Percentiles rank a stretch among this genome's conserved stretches.
Evolutionary conservation across 2,329 filamentous ascomycete species (phyloP).

Genomic region (Onygena corvina): DNA sequence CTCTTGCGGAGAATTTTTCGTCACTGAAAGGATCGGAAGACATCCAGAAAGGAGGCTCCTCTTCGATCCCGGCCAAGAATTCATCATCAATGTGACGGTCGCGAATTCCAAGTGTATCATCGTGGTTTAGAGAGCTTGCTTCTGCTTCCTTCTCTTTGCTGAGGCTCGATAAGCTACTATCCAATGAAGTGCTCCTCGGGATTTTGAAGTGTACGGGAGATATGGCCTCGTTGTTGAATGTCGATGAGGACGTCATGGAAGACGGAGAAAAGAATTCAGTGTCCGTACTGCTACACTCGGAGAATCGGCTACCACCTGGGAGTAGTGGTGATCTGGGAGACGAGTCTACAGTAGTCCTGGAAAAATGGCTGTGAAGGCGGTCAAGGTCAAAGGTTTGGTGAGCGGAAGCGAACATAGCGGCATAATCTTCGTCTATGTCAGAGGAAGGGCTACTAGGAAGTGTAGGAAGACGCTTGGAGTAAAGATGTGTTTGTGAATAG

Average conservation of each 20-base stretch:
- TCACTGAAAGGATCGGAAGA: conserved; percentile 5
- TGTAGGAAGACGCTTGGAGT: conserved; percentile 33
- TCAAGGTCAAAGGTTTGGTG: conserved; percentile 22
- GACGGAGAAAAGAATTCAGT: conserved; percentile 26
- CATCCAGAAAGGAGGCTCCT: not conserved
- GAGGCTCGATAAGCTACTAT: not conserved
- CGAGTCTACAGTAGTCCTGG: conserved; percentile 26
- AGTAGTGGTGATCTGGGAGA: conserved; percentile 19
- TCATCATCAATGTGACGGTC: not conserved
- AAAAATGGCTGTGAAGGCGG: conserved; percentile 32
- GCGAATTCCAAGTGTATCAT: not conserved
- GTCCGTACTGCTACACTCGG: conserved; percentile 30
- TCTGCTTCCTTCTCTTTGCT: not conserved
- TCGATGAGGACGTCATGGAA: conserved; percentile 28
- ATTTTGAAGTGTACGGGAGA: not conserved
- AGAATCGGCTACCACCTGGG: conserved; percentile 29
- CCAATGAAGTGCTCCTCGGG: not conserved
- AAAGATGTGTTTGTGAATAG: not conserved
- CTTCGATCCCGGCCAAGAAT: not conserved
- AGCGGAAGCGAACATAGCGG: conserved; percentile 16
- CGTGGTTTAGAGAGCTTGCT: not conserved
- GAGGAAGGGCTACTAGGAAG: conserved; percentile 38
- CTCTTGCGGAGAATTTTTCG: not conserved
- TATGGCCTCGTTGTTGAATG: conserved; percentile 20
- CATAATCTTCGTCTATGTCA: conserved; percentile 30